A percentile compares a stretch with the other conserved stretches of the same genome.
These are phyloP conservation scores for Lipomyces yamadae DNA, from an alignment of 805 yeast species.

Conservation along the genomic window DNA sequence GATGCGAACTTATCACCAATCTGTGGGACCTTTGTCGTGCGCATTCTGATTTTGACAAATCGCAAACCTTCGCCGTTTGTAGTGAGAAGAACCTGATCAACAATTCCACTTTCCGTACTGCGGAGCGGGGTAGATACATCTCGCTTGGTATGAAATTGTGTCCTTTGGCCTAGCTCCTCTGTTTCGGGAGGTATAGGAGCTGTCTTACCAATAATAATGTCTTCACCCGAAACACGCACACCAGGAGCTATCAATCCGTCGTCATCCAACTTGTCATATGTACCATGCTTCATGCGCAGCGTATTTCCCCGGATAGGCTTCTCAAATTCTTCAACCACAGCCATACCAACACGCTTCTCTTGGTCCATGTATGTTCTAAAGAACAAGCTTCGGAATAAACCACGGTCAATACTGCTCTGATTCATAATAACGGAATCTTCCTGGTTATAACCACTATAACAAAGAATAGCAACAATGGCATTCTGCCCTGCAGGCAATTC, in stretches of 20 bases:
- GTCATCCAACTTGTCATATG: slow-evolving; percentile 96
- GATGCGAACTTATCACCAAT: slow-evolving; percentile 99
- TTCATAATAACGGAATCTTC: slow-evolving; percentile 99
- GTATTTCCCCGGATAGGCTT: slow-evolving; percentile 96
- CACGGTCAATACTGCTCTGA: slow-evolving; percentile 96
- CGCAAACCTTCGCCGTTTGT: slow-evolving; percentile 98
- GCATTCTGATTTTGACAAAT: slow-evolving; percentile 97
- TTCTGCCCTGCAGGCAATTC: slow-evolving; percentile 99
- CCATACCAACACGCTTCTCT: slow-evolving; percentile 98
- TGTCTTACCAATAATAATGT: slow-evolving; percentile 96
- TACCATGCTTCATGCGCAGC: slow-evolving; percentile 93
- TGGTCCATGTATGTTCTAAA: slow-evolving; percentile 98
- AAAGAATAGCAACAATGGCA: slow-evolving; percentile 96
- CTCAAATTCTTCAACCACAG: slow-evolving; percentile 96
- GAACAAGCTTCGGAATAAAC: slow-evolving; percentile 91
- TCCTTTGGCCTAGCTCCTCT: slow-evolving; percentile 97
- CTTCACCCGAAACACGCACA: slow-evolving; percentile 98
- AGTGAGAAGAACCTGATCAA: slow-evolving; percentile 94
- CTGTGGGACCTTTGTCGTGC: slow-evolving; percentile 98
- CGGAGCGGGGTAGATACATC: slow-evolving; percentile 98
- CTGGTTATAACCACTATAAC: slow-evolving; percentile 98
- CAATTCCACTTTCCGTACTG: slow-evolving; percentile 97
- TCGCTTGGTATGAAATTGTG: slow-evolving; percentile 96
- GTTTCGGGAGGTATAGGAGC: slow-evolving; percentile 99
- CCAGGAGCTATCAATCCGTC: slow-evolving; percentile 99